Evolutionary conservation across 2,329 filamentous ascomycete genomes (phyloP).

Genomic region (Alternaria alternata): DNA sequence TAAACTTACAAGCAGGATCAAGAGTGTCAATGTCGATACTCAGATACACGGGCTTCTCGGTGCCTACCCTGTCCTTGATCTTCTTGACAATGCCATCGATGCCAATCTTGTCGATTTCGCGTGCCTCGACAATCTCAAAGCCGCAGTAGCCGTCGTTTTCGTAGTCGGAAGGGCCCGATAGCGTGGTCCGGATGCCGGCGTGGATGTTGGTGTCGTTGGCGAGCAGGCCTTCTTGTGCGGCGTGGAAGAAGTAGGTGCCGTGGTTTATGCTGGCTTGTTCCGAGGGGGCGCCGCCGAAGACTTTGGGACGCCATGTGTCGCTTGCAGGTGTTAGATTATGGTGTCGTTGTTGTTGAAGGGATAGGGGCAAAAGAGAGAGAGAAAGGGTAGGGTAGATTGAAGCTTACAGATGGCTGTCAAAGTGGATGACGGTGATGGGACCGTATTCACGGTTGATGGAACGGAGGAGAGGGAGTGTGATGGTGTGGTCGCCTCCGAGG

Average conservation of each 20-base stretch:
- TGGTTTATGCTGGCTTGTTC: constrained; percentile 82
- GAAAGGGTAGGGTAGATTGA: no score
- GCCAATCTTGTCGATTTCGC: constrained; percentile 74
- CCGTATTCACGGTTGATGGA: constrained; percentile 71
- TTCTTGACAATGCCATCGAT: constrained; percentile 78
- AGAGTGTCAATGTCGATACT: constrained; percentile 89
- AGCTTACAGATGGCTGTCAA: constrained; percentile 65
- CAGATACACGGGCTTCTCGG: constrained; percentile 77
- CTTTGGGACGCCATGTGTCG: constrained; percentile 78
- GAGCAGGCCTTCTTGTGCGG: constrained; percentile 77
- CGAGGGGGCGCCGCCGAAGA: constrained; percentile 82
- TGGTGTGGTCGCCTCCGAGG: constrained; percentile 70
- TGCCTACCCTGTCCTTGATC: constrained; percentile 78
- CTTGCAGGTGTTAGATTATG: constrained; percentile 18
- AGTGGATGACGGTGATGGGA: constrained; percentile 70
- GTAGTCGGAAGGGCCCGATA: constrained; percentile 80
- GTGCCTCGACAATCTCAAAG: constrained; percentile 81
- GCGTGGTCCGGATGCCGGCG: constrained; percentile 83
- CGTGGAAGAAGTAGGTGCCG: constrained; percentile 89
- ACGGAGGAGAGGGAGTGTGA: constrained; percentile 63
- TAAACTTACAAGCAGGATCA: constrained; percentile 74
- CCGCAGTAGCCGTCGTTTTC: constrained; percentile 87
- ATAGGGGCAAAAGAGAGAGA: accelerated
- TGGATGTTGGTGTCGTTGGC: constrained; percentile 87
- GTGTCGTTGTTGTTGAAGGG: background rate